Conservation (phyloP, 352 stramenopile species). For the Phytopythium delawarense region DNA sequence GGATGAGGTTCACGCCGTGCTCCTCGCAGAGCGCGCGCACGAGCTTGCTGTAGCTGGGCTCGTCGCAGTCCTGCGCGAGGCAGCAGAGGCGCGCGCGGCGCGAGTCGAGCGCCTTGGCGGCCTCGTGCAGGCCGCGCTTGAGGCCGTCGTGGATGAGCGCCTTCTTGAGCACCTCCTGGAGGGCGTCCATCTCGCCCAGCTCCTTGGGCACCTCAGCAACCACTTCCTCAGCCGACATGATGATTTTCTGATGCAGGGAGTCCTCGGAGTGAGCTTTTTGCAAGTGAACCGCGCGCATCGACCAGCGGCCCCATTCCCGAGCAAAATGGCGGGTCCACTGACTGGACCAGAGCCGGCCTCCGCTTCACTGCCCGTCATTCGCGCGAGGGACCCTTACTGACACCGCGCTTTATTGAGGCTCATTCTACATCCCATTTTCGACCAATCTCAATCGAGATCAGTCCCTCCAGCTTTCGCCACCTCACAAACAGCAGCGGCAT, state of each 20-base stretch:
- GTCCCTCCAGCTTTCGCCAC: not conserved
- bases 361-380: not conserved
- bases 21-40: slow-evolving; percentile 95
- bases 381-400: not conserved
- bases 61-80: slow-evolving; percentile 99
- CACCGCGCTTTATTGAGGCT: not conserved
- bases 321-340: not conserved
- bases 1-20: slow-evolving; percentile 93
- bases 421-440: not conserved
- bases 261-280: slow-evolving; percentile 54
- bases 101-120: slow-evolving; percentile 98
- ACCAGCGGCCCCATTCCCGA: not conserved
- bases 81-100: slow-evolving; percentile 97
- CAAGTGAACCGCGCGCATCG: not conserved
- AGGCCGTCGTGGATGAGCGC: slow-evolving; percentile 98
- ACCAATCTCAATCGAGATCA: not conserved
- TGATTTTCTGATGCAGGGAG: slow-evolving; percentile 41
- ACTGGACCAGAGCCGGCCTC: slow-evolving; percentile 37
- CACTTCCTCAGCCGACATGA: slow-evolving; percentile 92
- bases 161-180: slow-evolving; percentile 99
- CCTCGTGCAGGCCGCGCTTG: slow-evolving; percentile 98
- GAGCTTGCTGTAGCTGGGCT: slow-evolving; percentile 99
- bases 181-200: slow-evolving; percentile 95
- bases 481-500: not conserved
- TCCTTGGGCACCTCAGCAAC: slow-evolving; percentile 89